Evolutionary conservation across 495 filamentous ascomycete species (phyloP).

Genomic region (Halenospora varia): DNA sequence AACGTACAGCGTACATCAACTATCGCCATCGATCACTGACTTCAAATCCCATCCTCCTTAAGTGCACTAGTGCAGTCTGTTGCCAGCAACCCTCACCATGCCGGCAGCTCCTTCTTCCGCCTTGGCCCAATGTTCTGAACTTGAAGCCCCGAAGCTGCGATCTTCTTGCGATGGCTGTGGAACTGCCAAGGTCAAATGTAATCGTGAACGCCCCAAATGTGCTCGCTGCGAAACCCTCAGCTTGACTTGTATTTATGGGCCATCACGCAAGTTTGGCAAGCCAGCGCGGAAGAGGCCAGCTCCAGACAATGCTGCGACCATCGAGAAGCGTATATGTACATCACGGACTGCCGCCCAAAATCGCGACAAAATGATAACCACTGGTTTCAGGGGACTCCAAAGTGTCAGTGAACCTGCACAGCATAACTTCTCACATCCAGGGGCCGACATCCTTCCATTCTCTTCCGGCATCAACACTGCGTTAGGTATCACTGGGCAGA

Average conservation of each 20-base stretch:
- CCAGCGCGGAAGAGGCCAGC: slow-evolving; percentile 14
- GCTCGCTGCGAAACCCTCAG: slow-evolving; percentile 32
- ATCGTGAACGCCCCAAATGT: slow-evolving; percentile 35
- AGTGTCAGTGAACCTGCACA: slow-evolving; percentile 5
- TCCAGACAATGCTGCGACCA: not conserved
- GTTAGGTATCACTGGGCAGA: slow-evolving; percentile 1
- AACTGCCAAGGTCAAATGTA: slow-evolving; percentile 36
- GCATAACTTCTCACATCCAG: not conserved
- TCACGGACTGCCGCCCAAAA: not conserved
- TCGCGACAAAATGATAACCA: not conserved
- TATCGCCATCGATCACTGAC: too few relatives aligned
- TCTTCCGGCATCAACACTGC: slow-evolving; percentile 6
- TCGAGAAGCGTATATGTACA: slow-evolving; percentile 1
- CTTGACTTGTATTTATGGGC: slow-evolving; percentile 37
- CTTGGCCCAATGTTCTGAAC: not conserved
- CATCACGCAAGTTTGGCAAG: slow-evolving; percentile 29
- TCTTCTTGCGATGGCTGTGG: slow-evolving; percentile 37
- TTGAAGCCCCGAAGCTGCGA: slow-evolving; percentile 27
- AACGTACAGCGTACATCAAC: too few relatives aligned
- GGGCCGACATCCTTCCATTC: slow-evolving; percentile 3
- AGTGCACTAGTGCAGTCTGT: not conserved
- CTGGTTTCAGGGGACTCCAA: slow-evolving; percentile 3
- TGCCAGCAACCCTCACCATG: slow-evolving; percentile 1
- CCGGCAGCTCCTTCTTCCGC: not conserved
- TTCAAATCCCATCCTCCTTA: not conserved